Conservation (phyloP, 2,329 filamentous ascomycete species). For the Cylindrodendrum hubeiense region DNA sequence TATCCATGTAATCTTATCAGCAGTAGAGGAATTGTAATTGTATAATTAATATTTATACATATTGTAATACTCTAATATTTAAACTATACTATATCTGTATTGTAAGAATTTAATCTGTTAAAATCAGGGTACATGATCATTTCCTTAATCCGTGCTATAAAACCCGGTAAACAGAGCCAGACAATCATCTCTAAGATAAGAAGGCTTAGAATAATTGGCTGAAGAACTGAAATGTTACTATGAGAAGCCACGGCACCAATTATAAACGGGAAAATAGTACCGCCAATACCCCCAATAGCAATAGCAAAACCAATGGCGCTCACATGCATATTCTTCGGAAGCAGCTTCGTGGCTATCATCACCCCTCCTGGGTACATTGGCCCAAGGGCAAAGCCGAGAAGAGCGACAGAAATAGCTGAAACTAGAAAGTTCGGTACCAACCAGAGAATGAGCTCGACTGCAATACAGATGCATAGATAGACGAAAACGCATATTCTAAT, state of each 20-base stretch:
- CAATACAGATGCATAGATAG: constrained; percentile 55
- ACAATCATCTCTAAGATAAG: constrained; percentile 57
- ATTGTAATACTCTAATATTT: no score
- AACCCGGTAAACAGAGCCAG: constrained; percentile 59
- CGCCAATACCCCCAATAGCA: constrained; percentile 80
- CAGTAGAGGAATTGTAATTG: no score
- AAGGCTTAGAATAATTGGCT: constrained; percentile 67
- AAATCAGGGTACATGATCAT: not conserved
- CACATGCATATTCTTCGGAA: constrained; percentile 82
- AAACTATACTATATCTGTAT: no score
- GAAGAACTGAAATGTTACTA: constrained; percentile 67
- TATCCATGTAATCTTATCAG: no score
- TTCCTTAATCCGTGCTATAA: not conserved
- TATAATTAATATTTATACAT: no score
- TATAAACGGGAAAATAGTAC: constrained; percentile 74
- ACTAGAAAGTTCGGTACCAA: constrained; percentile 83
- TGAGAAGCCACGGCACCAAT: constrained; percentile 74
- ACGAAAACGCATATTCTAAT: not conserved
- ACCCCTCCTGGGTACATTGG: constrained; percentile 82
- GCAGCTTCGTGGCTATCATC: constrained; percentile 75
- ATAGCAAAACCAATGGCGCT: constrained; percentile 82
- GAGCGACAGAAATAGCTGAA: constrained; percentile 76
- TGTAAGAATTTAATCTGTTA: no score
- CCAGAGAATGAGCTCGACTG: constrained; percentile 81
- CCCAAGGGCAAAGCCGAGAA: constrained; percentile 85